Evolutionary conservation across 257 asterid species (phyloP).

Genomic region (Nicotiana otophora): DNA sequence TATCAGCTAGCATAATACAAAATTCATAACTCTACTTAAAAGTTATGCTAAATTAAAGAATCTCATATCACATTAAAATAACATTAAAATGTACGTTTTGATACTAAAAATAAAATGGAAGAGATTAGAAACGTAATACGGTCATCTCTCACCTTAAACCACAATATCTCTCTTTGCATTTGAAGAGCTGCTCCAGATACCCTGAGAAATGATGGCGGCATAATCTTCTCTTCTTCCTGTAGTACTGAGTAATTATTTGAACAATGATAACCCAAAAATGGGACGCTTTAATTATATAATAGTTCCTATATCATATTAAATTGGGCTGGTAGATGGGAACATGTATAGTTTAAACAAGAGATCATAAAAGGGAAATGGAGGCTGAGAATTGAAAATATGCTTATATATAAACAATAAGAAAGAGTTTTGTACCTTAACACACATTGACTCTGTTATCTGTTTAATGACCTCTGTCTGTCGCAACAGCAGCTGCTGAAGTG

Average conservation of each 20-base stretch:
- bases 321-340: neutral
- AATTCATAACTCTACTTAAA: too few relatives aligned
- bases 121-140: too few relatives aligned
- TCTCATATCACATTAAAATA: too few relatives aligned
- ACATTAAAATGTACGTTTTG: too few relatives aligned
- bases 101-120: too few relatives aligned
- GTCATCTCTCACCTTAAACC: slow-evolving; percentile 29
- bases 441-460: neutral
- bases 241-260: neutral
- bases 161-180: slow-evolving; percentile 32
- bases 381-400: too few relatives aligned
- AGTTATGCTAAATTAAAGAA: too few relatives aligned
- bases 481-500: slow-evolving; percentile 11
- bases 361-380: neutral
- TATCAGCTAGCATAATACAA: too few relatives aligned
- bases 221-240: neutral
- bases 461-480: neutral
- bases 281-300: neutral
- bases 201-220: neutral
- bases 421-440: neutral
- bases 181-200: slow-evolving; percentile 36
- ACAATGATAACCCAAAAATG: neutral
- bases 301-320: neutral
- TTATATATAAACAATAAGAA: neutral
- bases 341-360: neutral